Evolutionary conservation across 805 yeast species (phyloP).

Genomic region (Ogataea methylovora): DNA sequence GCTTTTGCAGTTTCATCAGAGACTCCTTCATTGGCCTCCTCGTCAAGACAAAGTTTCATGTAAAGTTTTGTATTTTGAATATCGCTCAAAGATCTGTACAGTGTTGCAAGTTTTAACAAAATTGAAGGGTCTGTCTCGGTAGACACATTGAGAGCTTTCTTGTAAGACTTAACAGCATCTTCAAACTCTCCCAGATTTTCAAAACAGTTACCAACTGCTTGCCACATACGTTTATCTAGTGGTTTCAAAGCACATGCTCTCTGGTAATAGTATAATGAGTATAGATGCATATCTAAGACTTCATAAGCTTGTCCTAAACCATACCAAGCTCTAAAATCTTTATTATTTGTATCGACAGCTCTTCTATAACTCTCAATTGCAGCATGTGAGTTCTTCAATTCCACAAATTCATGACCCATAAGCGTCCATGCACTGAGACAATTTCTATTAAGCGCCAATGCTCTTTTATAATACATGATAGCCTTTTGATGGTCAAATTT

Average conservation of each 20-base stretch:
- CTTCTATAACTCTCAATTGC: slow-evolving; percentile 93
- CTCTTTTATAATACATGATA: slow-evolving; percentile 85
- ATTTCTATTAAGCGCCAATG: slow-evolving; percentile 69
- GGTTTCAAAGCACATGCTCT: slow-evolving; percentile 86
- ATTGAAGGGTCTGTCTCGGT: slow-evolving; percentile 46
- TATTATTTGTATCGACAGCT: slow-evolving; percentile 83
- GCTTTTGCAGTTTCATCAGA: slow-evolving; percentile 75
- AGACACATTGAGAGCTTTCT: slow-evolving; percentile 58
- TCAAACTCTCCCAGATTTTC: slow-evolving; percentile 63
- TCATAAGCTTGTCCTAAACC: slow-evolving; percentile 98
- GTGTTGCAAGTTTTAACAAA: slow-evolving; percentile 58
- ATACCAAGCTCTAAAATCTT: slow-evolving; percentile 96
- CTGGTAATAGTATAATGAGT: slow-evolving; percentile 88
- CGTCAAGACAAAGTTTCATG: slow-evolving; percentile 63
- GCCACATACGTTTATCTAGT: slow-evolving; percentile 91
- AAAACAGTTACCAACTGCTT: slow-evolving; percentile 84
- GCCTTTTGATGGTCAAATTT: slow-evolving; percentile 94
- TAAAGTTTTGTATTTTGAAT: slow-evolving; percentile 44
- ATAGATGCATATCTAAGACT: slow-evolving; percentile 89
- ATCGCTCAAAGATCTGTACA: slow-evolving; percentile 54
- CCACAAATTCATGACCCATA: slow-evolving; percentile 99
- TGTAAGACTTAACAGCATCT: slow-evolving; percentile 76
- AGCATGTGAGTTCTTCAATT: slow-evolving; percentile 91
- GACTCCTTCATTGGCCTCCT: slow-evolving; percentile 55
- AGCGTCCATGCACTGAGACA: slow-evolving; percentile 93